phyloP scores from a whole-genome alignment of 1,284 basidiomycete species.

The Veloporphyrellus conicus region DNA sequence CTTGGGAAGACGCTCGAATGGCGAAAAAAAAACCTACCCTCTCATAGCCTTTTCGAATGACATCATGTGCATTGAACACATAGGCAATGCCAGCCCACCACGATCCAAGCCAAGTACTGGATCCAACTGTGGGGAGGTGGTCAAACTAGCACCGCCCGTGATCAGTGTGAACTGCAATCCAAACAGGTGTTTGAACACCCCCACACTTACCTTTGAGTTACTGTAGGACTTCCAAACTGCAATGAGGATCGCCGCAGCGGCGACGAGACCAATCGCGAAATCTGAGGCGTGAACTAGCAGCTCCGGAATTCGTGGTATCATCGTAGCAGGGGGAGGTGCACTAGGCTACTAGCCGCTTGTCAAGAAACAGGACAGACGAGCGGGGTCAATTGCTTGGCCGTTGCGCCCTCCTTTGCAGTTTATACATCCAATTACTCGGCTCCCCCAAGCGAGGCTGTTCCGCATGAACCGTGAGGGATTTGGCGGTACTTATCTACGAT shows the following conservation, averaged over 20 bases:
- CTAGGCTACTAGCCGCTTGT: background rate
- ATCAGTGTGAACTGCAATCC: background rate
- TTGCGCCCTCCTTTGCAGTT: background rate
- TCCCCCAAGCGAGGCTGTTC: background rate
- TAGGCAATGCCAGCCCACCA: slow-evolving; percentile 14
- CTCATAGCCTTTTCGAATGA: slow-evolving; percentile 25
- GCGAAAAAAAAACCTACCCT: slow-evolving; percentile 10
- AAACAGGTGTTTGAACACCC: background rate
- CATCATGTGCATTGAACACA: slow-evolving; percentile 3
- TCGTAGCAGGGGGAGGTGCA: background rate
- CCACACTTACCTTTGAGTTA: background rate
- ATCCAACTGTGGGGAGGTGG: slow-evolving; percentile 24
- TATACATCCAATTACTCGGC: background rate
- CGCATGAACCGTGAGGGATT: background rate
- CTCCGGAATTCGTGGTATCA: background rate
- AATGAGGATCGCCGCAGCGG: background rate
- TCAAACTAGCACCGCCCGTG: slow-evolving; percentile 9
- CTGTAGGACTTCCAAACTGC: background rate
- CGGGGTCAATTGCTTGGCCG: background rate
- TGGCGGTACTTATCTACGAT: background rate
- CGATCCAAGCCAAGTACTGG: slow-evolving; percentile 18
- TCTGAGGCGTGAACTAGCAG: background rate
- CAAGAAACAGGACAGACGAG: background rate
- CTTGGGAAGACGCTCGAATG: no score
- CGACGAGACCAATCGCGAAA: background rate